phyloP scores from a whole-genome alignment of 164 flowering plant species.

The Buxus sempervirens region DNA sequence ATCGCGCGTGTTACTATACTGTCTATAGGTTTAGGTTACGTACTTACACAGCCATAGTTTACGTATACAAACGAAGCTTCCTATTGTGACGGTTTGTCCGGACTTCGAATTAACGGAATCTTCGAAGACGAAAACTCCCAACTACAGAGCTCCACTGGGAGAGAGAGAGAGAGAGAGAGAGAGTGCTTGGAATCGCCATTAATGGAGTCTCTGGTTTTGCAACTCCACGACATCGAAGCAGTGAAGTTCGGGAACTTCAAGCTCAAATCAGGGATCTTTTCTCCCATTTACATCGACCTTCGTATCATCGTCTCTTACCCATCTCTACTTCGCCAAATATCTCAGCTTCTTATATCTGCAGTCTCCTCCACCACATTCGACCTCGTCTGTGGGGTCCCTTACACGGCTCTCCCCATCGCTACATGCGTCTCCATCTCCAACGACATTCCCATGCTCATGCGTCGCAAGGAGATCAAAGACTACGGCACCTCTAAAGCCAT shows the following conservation, averaged over 20 bases:
- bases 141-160: too few species aligned
- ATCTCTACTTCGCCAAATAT: conserved; percentile 64
- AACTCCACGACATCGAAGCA: conserved; percentile 87
- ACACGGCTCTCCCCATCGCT: conserved; percentile 97
- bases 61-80: too few species aligned
- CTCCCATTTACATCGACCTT: conserved; percentile 95
- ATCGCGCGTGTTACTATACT: too few species aligned
- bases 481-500: conserved; percentile 82
- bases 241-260: conserved; percentile 90
- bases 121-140: too few species aligned
- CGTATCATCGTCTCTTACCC: conserved; percentile 96
- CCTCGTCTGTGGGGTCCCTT: conserved; percentile 88
- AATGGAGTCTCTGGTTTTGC: conserved; percentile 73
- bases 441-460: conserved; percentile 86
- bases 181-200: conserved; percentile 18
- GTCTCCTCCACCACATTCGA: conserved; percentile 51
- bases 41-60: too few species aligned
- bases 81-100: too few species aligned
- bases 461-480: conserved; percentile 84
- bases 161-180: background rate
- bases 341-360: conserved; percentile 54
- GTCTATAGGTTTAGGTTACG: too few species aligned
- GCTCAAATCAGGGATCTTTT: conserved; percentile 86
- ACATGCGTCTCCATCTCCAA: conserved; percentile 58
- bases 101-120: too few species aligned